Base-by-base conservation (phyloP, 352 stramenopile species). In the Halophytophthora polymorphica region DNA sequence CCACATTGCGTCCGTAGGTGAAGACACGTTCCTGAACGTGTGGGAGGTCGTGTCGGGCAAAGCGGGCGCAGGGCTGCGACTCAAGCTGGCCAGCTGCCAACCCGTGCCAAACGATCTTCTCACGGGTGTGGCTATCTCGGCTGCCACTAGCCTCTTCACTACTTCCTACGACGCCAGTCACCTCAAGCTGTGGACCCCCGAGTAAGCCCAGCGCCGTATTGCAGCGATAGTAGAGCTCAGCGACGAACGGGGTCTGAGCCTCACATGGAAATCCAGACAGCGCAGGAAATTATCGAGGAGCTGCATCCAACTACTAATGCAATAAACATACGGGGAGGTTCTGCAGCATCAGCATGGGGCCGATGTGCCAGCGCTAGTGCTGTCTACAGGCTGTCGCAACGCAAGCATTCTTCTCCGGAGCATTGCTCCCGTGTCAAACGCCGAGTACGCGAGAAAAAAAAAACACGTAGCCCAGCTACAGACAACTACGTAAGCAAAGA, bases 21-120 rank as follows among this genome's bases (percentile, higher is more conserved):
- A 92, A 49, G 75, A 94, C 54, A 89, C 75, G 11, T 93, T 86
- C 58, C 42, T 90, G 41, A 89, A 93, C 50, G 72, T 90, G 40
- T 92, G 81, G 78, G 77, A 90, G 44, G 60, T 64, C 33, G 45
- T 53, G 12, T 58, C 52, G 2, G 56, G 39, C 39, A 68, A 64
- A 22, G 50, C 56, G 8, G 53, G 48, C 36, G 33, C 57, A 31
- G 44, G 45, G 2, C 66, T 50, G 17, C 56, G 56, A 0, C 49
- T 90, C 34, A 70, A 77, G 44, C 64, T 89, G 12, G 69, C 58
- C 45, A 90, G 77, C 52, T 88, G 77, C 6, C 78, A 90, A 28
- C 51, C 42, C 19, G 74, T 83, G 14, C 53, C 66, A 2, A 88
- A 93, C 50, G 77, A 90, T 34, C 47, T 90, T 18, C 63, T 88